Conservation (phyloP, 768 basidiomycete genomes). For the Lactarius vividus region DNA sequence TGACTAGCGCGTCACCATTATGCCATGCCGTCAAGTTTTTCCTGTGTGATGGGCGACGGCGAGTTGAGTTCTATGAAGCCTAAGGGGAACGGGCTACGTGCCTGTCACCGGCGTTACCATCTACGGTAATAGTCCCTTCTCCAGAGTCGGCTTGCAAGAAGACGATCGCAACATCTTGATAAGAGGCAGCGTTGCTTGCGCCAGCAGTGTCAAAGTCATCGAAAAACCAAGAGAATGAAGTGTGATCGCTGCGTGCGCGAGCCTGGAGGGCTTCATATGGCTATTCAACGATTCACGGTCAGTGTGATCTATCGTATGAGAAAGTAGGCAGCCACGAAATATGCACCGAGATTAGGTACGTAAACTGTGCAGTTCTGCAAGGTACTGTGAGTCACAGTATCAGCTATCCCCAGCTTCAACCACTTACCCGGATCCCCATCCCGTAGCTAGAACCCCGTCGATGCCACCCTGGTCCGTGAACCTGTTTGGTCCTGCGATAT, state of each 20-base stretch:
- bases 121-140: conserved; percentile 53
- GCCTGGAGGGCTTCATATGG: conserved; percentile 80
- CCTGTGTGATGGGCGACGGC: not conserved
- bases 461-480: conserved; percentile 41
- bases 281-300: conserved; percentile 33
- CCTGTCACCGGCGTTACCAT: conserved; percentile 59
- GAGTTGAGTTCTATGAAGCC: not conserved
- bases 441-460: conserved; percentile 80
- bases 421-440: conserved; percentile 77
- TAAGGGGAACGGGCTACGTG: conserved; percentile 34
- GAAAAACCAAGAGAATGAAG: conserved; percentile 63
- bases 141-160: conserved; percentile 42
- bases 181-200: conserved; percentile 43
- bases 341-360: conserved; percentile 73
- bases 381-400: not conserved
- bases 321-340: not conserved
- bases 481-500: conserved; percentile 45
- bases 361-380: conserved; percentile 62
- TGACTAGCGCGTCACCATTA: conserved; percentile 40
- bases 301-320: not conserved
- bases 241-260: conserved; percentile 64
- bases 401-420: conserved; percentile 11
- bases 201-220: conserved; percentile 61
- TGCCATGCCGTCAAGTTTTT: conserved; percentile 43
- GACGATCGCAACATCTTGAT: conserved; percentile 52